Base-by-base conservation (phyloP, 106 monocot species). In the Dioscorea alata region DNA sequence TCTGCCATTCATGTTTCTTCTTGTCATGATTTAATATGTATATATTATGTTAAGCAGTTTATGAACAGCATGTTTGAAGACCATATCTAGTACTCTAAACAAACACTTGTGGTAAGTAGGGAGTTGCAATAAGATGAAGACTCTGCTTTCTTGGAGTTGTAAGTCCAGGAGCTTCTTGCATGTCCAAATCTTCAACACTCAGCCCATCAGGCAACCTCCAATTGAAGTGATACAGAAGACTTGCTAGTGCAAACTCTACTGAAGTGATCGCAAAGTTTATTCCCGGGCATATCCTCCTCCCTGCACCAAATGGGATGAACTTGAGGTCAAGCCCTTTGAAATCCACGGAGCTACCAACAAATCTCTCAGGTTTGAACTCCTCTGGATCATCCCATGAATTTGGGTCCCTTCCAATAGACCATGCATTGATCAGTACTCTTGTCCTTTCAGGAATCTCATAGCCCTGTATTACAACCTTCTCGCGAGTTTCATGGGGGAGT, bases 251-350 rank as follows among this genome's bases (percentile, higher is more conserved):
- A 6, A 78, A 60, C 42, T 72, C 72, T 15, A 72, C 19, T 15
- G 59, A 59, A 1, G 66, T 52, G 16, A 72, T 33, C 0, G 66
- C 66, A 28, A 72, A 78, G 22, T 53, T 32, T 17, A 50, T 51
- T 21, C 78, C 78, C 9, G 72, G 78, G 48, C 78, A 78, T 0
- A 65, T 66, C 61, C 78, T 72, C 51, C 72, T 49, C 6, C 72
- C 72, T 25, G 33, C 50, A 14, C 72, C 72, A 54, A 73, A 73
- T 0, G 72, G 72, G 4, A 64, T 31, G n/a, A 53, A 19, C 12
- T 32, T 14, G 33, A 63, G 64, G 16, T 63, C 53, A 8, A 61
- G 53, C 19, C 63, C 63, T 20, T 34, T 52, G 51, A 64, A 73
- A 52, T 73, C 62, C 17, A 68, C 32, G 56, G 20, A 4, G 9